Conservation (phyloP, 371 early-diverging fungal species). For the Lichtheimia corymbifera region DNA sequence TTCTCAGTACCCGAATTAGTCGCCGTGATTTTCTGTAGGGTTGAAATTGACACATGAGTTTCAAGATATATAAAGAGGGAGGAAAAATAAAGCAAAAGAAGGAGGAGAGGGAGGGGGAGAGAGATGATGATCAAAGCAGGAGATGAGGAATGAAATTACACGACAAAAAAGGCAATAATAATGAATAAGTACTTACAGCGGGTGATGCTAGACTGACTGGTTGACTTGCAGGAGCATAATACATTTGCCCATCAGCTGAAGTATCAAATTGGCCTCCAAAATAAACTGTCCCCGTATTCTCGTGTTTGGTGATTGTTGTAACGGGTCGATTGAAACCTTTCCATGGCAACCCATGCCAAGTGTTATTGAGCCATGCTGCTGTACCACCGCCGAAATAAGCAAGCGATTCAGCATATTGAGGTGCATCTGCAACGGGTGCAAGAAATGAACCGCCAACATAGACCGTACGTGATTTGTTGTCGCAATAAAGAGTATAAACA, state of each 20-base stretch:
- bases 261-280: constrained; percentile 51
- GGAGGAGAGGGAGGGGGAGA: background rate
- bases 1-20: constrained; percentile 33
- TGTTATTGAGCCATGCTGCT: constrained; percentile 51
- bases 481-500: constrained; percentile 67
- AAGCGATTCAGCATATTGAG: constrained; percentile 33
- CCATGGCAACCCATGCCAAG: constrained; percentile 58
- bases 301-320: constrained; percentile 24
- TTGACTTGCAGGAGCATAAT: constrained; percentile 43
- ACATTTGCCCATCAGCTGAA: constrained; percentile 40
- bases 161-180: constrained; percentile 5
- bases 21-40: constrained; percentile 20
- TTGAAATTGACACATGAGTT: constrained; percentile 13
- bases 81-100: constrained; percentile 5
- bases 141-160: background rate
- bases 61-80: background rate
- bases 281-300: constrained; percentile 20
- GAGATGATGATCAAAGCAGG: constrained; percentile 3
- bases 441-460: constrained; percentile 49
- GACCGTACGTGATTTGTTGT: constrained; percentile 40
- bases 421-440: constrained; percentile 29
- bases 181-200: constrained; percentile 21
- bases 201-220: constrained; percentile 35
- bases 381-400: constrained; percentile 58
- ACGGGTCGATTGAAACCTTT: constrained; percentile 65